Percentiles rank a stretch among this genome's conserved stretches.
These are phyloP conservation scores for Botrytis medusae DNA, from an alignment of 2,329 filamentous ascomycete species.

Conservation along the genomic window DNA sequence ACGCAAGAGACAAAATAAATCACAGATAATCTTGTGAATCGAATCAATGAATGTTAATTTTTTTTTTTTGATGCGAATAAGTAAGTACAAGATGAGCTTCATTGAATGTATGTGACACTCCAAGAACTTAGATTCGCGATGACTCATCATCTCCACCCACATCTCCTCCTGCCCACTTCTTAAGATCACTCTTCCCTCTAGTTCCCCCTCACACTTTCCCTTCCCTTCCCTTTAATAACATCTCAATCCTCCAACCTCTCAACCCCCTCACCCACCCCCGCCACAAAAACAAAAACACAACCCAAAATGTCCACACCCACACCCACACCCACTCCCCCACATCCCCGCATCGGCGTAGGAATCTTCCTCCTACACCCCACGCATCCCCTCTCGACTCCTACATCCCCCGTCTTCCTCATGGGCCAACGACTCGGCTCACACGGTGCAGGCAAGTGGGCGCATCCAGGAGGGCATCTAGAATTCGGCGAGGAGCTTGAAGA, in stretches of 20 bases:
- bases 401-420: constrained; percentile 26
- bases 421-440: constrained; percentile 28
- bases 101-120: background rate
- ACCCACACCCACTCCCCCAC: constrained; percentile 3
- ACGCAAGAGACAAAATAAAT: background rate
- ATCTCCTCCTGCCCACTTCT: background rate
- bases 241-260: too few species aligned
- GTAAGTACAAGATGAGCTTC: too few species aligned
- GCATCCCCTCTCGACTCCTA: background rate
- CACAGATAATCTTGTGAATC: background rate
- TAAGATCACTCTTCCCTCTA: background rate
- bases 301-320: background rate
- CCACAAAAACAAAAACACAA: background rate
- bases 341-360: constrained; percentile 27
- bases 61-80: too few species aligned
- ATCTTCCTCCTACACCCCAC: constrained; percentile 27
- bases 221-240: too few species aligned
- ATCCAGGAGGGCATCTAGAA: constrained; percentile 77
- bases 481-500: constrained; percentile 60
- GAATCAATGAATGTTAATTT: background rate
- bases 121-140: background rate
- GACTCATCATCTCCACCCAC: constrained; percentile 6
- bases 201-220: background rate
- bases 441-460: constrained; percentile 55
- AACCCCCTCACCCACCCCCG: too few species aligned